These are phyloP conservation scores for Septoria petroselini DNA, from an alignment of 2,329 filamentous ascomycete genomes.

Conservation along the genomic window DNA sequence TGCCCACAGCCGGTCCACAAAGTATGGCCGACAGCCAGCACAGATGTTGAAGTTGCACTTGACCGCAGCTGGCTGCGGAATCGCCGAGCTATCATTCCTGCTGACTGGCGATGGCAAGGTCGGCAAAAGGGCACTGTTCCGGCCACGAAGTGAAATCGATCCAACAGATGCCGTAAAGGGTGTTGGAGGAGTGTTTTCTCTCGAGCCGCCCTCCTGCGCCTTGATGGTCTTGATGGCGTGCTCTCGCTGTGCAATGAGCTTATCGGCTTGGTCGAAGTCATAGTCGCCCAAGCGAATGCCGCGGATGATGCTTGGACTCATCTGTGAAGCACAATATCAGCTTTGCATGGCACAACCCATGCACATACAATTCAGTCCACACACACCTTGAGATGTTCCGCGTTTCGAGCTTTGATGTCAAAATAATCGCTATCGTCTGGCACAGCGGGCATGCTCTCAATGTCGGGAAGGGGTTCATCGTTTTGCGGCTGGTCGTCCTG, in stretches of 20 bases:
- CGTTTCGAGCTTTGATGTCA: constrained; percentile 27
- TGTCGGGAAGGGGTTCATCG: constrained; percentile 13
- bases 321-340: constrained; percentile 3
- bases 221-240: constrained; percentile 34
- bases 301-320: constrained; percentile 43
- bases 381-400: constrained; percentile 27
- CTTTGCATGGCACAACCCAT: neutral
- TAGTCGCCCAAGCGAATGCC: constrained; percentile 46
- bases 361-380: neutral
- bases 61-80: constrained; percentile 1
- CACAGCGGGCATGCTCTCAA: constrained; percentile 15
- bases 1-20: constrained; percentile 46
- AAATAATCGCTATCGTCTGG: constrained; percentile 25
- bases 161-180: constrained; percentile 29
- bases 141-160: constrained; percentile 14
- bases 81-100: constrained; percentile 14
- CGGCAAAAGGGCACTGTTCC: constrained; percentile 14
- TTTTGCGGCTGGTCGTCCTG: constrained; percentile 51
- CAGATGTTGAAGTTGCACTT: constrained; percentile 49
- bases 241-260: constrained; percentile 44
- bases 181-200: neutral
- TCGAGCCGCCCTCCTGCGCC: constrained; percentile 11
- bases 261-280: constrained; percentile 42
- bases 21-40: constrained; percentile 51
- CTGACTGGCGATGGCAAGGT: constrained; percentile 5